Base-by-base conservation (phyloP, 768 basidiomycete species). In the Termitomyces titanicus region DNA sequence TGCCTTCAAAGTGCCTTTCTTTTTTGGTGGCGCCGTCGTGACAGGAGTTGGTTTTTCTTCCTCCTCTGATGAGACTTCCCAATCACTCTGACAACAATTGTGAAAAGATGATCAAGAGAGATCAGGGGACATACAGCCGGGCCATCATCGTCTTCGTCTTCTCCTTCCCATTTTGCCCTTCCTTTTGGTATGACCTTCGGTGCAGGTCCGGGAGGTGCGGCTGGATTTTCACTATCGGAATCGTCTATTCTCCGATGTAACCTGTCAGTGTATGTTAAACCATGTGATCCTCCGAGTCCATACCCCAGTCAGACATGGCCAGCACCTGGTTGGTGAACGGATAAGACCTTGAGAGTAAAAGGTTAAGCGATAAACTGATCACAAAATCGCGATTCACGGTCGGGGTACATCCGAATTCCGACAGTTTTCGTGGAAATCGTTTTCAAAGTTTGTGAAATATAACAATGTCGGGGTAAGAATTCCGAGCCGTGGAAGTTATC, bases 1-100 rank as follows among this genome's bases (percentile, higher is more conserved):
- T 18, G 84, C 83, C 70, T 97, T 97, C 61, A 98, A 71, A 1
- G 88, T 91, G 51, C 92, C 93, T 74, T 94, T 97, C 75, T 97
- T 96, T 77, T 91, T 92, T 2, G 87, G 83, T 3, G 91, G 86
- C 17, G 86, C 85, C 44, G 82, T 61, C 3, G 77, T 69, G 5
- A 75, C 66, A 2, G 80, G 51, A 39, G 76, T 69, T 5, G 78
- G 70, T 45, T 80, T 72, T 57, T 76, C 64, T 76, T 85, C 82
- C 51, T 92, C 92, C 37, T 88, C 83, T 7, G 85, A 86, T 1
- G 89, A 89, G 33, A 78, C 90, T 63, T 98, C 95, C 96, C 96
- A 98, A 71, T 97, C 95, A 70, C 92, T 94, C 93, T 96, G 63
- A 31, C 24, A 59, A 20, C 22, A 29, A 34, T 12, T 57, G 59